Base-by-base conservation (phyloP, 306 rosid genomes). In the Boehmeria nivea region DNA sequence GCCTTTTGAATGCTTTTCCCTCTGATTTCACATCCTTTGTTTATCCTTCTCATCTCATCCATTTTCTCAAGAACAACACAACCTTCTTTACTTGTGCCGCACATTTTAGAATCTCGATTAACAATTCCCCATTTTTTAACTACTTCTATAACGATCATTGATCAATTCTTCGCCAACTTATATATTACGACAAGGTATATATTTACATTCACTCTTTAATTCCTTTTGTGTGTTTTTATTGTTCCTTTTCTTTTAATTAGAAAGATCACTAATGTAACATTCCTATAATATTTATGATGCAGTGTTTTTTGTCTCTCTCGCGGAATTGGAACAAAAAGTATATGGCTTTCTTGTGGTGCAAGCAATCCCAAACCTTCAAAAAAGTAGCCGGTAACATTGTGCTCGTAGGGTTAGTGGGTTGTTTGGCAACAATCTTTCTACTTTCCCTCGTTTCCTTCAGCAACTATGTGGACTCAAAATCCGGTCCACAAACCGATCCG, bases 401-500 rank as follows among this genome's bases (percentile, higher is more conserved):
- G 14, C 68, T 61, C 17, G 45, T 54, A 23, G 27, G 50, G 17
- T 44, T 69, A 8, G 68, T 69, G 23, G 68, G 53, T 25, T 43
- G 37, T 22, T 62, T 61, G 21, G 50, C 63, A 12, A 47, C 59
- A 6, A 39, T 60, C 31, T 46, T 69, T 3, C 47, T 59, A n/a
- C 28, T 46, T 11, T 46, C 63, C 44, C 37, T 69, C 9, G 44
- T 65, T 23, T 54, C 54, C 52, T 46, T 69, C 24, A 60, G 74
- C 39, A 69, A 57, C 45, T 69, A 61, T 6, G 63, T 69, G 34
- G 74, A 69, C 60, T 61, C 68, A n/a, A 61, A 61, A 61, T 61
- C 74, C 8, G 74, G 74, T 9, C 74, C 74, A 3, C 63, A 63
- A 23, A 69, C 68, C 1, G 68, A 54, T 14, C 68, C 72, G 23